Base-by-base conservation (phyloP, 2,329 filamentous ascomycete species). In the Alternaria burnsii region DNA sequence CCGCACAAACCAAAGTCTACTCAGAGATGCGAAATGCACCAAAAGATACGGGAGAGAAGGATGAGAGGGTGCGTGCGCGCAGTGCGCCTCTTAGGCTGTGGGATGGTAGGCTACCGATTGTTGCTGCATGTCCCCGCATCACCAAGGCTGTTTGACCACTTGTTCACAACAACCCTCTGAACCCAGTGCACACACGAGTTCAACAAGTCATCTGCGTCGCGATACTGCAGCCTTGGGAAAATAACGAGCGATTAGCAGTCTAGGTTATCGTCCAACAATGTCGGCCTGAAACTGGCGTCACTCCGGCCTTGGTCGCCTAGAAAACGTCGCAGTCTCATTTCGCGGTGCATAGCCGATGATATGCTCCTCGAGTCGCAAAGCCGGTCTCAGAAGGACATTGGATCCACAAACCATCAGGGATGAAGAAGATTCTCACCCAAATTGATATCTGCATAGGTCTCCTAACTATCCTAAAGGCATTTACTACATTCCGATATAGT, bases 321-420 rank as follows among this genome's bases (percentile, higher is more conserved):
- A 38, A 50, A 50, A 38, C 46, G 30, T 36, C 32, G 12, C 46
- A 50, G 32, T 38, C 34, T 50, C 46, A 18, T 36, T 38, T 50
- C 32, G 46, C 30, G 20, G 46, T 32, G 46, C 46, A 36, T 38
- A 34, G 46, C 30, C 22, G 34, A 20, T 36, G 46, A 24, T 18
- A 18, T 48, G 46, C 12, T 48, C 18, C 12, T 48, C 46, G 30
- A 16, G 24, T 36, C 30, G 30, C 16, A 28, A 32, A 48, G 46
- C 46, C 18, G 46, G 1, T 38, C 10, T 36, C 11, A 16, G 20
- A 16, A 24, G 40, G 3, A 22, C 10, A 16, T 24, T 6, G 12
- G 12, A 16, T 7, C 40, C 26, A 50, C 12, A n/a, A 14, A 34
- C 7, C 18, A 18, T 10, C 16, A 36, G 10, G 11, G n/a, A 34